Percentiles rank a stretch among this genome's conserved stretches.
These are phyloP conservation scores for Alloteropsis semialata DNA, from an alignment of 176 grass and related monocot species.

Conservation along the genomic window DNA sequence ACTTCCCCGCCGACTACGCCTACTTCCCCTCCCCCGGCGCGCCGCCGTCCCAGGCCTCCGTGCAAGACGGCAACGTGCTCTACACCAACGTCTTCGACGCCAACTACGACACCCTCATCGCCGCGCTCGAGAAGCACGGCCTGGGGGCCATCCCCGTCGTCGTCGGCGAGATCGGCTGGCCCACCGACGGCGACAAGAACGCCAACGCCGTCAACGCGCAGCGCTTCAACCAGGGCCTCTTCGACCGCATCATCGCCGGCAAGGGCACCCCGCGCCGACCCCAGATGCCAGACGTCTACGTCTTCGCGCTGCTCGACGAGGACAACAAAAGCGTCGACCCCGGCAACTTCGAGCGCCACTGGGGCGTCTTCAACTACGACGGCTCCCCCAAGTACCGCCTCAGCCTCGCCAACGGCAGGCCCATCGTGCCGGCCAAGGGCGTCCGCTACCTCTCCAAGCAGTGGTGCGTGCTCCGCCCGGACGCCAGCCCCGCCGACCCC, in stretches of 20 bases:
- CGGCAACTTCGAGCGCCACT: constrained; percentile 94
- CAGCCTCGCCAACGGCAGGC: constrained; percentile 27
- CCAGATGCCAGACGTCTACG: constrained; percentile 79
- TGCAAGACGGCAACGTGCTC: constrained; percentile 61
- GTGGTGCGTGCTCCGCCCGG: constrained; percentile 73
- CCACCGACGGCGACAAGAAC: constrained; percentile 75
- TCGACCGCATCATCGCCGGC: constrained; percentile 60
- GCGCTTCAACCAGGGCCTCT: constrained; percentile 86
- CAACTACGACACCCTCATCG: constrained; percentile 95
- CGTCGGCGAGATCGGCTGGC: constrained; percentile 96
- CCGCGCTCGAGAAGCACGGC: constrained; percentile 82
- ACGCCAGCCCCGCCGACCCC: constrained; percentile 40
- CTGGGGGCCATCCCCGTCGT: constrained; percentile 65
- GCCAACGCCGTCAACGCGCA: constrained; percentile 53
- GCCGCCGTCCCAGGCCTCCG: constrained; percentile 36
- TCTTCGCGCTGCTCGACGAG: constrained; percentile 89
- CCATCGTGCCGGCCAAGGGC: constrained; percentile 56
- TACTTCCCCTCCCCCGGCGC: constrained; percentile 59
- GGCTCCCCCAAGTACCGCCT: constrained; percentile 72
- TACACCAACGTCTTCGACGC: constrained; percentile 97
- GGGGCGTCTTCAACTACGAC: constrained; percentile 98
- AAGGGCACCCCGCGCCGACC: constrained; percentile 70
- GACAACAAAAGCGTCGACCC: constrained; percentile 83
- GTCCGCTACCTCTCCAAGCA: constrained; percentile 70
- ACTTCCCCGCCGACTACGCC: constrained; percentile 88